Conservation (phyloP, 2,329 filamentous ascomycete genomes). For the Cladosporium sp. region DNA sequence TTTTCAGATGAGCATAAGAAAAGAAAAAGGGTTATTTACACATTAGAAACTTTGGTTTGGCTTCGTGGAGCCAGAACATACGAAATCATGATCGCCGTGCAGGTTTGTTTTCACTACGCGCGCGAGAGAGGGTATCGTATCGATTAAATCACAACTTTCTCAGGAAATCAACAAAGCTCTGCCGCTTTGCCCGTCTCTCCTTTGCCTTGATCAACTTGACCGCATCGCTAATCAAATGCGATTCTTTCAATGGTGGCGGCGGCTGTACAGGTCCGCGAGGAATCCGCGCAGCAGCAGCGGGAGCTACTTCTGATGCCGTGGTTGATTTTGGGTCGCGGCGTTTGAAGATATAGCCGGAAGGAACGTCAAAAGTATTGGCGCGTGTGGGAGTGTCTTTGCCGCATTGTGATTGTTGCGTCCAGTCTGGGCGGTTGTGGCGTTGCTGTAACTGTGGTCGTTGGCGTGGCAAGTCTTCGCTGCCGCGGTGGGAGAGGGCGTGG, state of each 20-base stretch:
- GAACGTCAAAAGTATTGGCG: conserved; percentile 1
- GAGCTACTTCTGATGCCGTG: neutral
- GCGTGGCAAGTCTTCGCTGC: neutral
- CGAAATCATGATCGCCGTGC: neutral
- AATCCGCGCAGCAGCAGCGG: neutral
- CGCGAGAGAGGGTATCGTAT: neutral
- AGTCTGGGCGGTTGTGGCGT: conserved; percentile 21
- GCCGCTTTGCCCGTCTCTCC: conserved; percentile 17
- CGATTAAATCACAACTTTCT: conserved; percentile 12
- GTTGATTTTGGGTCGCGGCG: conserved; percentile 6
- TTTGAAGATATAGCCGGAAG: conserved; percentile 6
- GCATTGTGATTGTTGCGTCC: conserved; percentile 21
- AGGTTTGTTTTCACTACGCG: neutral
- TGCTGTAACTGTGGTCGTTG: conserved; percentile 8
- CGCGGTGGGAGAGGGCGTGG: neutral
- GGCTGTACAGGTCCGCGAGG: neutral
- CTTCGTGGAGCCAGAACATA: neutral
- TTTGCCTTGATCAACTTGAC: conserved; percentile 23
- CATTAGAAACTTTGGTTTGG: neutral
- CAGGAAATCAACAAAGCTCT: conserved; percentile 21
- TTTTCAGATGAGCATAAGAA: too few relatives aligned
- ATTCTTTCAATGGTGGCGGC: conserved; percentile 2
- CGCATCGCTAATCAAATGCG: conserved; percentile 23
- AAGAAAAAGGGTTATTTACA: neutral
- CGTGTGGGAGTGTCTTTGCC: conserved; percentile 10